Evolutionary conservation across 106 monocot species (phyloP).

Genomic region (Dendrobium catenatum): DNA sequence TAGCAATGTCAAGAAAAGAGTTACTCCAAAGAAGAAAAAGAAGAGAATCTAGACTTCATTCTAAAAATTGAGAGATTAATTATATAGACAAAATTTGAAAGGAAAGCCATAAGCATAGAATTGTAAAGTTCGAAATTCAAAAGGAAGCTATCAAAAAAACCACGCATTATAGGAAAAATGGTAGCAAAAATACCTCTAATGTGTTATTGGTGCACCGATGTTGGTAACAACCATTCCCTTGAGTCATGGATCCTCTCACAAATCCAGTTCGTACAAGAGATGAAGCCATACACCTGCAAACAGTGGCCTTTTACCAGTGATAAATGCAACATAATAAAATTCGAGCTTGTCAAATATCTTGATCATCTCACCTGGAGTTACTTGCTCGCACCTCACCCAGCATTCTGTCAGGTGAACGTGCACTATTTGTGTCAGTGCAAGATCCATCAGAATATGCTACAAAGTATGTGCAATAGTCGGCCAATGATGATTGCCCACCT

Average conservation of each 20-base stretch:
- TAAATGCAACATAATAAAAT: conserved; percentile 2
- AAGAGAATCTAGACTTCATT: too few relatives aligned
- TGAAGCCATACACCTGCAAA: conserved; percentile 86
- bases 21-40: too few relatives aligned
- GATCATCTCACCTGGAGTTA: conserved; percentile 69
- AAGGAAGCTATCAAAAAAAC: neutral
- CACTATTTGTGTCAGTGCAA: conserved; percentile 89
- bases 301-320: neutral
- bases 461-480: conserved; percentile 98
- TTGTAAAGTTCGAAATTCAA: neutral
- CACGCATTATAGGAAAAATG: neutral
- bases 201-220: conserved; percentile 69
- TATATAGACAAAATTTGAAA: too few relatives aligned
- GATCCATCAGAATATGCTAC: conserved; percentile 99
- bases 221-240: conserved; percentile 99
- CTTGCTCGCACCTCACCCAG: conserved; percentile 94
- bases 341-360: neutral
- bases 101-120: neutral
- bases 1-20: too few relatives aligned
- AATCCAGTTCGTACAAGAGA: conserved; percentile 96
- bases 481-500: conserved; percentile 99
- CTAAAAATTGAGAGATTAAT: neutral
- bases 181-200: conserved; percentile 52
- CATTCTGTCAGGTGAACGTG: conserved; percentile 89
- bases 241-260: conserved; percentile 92